phyloP scores from a whole-genome alignment of 1,139 yeast species.

The Debaryomyces subglobosus region DNA sequence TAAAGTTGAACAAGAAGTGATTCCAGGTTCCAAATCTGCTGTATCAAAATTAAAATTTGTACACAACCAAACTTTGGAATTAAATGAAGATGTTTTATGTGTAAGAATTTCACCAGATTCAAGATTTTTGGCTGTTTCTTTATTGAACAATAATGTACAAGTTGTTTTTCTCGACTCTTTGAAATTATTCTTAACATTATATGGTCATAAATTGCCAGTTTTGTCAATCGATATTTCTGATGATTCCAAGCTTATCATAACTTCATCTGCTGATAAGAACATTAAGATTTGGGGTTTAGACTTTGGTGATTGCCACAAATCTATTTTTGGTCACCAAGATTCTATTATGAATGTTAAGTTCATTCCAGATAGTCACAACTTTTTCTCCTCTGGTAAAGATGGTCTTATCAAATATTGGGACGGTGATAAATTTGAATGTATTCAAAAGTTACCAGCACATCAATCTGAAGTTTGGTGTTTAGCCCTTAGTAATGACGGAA shows the following conservation, averaged over 20 bases:
- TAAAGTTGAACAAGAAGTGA: conserved; percentile 61
- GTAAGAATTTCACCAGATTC: conserved; percentile 85
- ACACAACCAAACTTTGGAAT: conserved; percentile 80
- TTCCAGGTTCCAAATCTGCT: conserved; percentile 67
- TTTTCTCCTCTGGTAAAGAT: conserved; percentile 90
- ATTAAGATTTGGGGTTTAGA: conserved; percentile 98
- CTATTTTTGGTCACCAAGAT: conserved; percentile 96
- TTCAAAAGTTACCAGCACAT: conserved; percentile 86
- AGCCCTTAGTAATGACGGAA: conserved; percentile 73
- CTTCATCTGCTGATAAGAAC: conserved; percentile 96
- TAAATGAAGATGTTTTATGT: conserved; percentile 81
- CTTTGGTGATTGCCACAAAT: conserved; percentile 97
- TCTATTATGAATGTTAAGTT: conserved; percentile 87
- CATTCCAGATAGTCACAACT: conserved; percentile 81
- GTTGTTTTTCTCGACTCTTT: conserved; percentile 85
- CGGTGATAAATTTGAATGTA: conserved; percentile 93
- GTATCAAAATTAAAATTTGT: conserved; percentile 60
- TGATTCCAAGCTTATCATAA: conserved; percentile 84
- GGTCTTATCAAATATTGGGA: conserved; percentile 94
- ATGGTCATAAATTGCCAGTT: conserved; percentile 96
- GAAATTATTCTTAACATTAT: conserved; percentile 83
- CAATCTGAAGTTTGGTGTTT: conserved; percentile 94
- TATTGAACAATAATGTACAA: conserved; percentile 91
- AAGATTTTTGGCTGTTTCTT: conserved; percentile 76
- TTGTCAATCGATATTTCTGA: conserved; percentile 84